Conservation (phyloP, 2,329 filamentous ascomycete genomes). For the Orbilia ellipsospora region DNA sequence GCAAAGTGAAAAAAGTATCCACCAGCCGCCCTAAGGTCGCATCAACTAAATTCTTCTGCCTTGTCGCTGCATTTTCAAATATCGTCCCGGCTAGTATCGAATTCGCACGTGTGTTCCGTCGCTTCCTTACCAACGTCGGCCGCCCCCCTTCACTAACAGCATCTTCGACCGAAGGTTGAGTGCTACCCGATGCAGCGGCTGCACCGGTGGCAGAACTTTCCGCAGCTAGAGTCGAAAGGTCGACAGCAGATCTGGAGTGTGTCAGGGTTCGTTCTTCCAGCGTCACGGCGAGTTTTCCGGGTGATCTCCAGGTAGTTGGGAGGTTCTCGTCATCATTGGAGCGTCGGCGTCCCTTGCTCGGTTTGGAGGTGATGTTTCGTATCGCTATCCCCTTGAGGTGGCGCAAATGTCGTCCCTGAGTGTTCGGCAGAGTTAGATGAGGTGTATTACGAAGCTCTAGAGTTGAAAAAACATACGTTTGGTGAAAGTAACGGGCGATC, state of each 20-base stretch:
- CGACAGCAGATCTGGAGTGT: constrained; percentile 55
- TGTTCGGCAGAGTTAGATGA: neutral
- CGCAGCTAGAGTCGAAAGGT: constrained; percentile 42
- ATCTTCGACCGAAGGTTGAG: constrained; percentile 25
- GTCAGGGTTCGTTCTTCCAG: constrained; percentile 40
- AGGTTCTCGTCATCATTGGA: constrained; percentile 58
- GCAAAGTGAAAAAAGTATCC: constrained; percentile 74
- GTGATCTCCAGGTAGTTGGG: constrained; percentile 55
- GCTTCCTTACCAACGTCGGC: constrained; percentile 36
- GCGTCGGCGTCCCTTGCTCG: constrained; percentile 33
- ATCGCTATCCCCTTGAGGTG: constrained; percentile 57
- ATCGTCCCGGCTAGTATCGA: constrained; percentile 48
- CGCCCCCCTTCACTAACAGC: constrained; percentile 41
- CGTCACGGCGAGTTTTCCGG: constrained; percentile 41
- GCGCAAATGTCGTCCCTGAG: constrained; percentile 57
- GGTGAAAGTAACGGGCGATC: constrained; percentile 56
- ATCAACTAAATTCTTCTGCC: constrained; percentile 71
- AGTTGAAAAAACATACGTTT: constrained; percentile 45
- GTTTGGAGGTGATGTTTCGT: constrained; percentile 46
- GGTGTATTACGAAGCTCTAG: neutral
- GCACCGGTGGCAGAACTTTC: constrained; percentile 29
- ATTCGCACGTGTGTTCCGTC: constrained; percentile 47
- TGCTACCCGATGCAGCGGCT: constrained; percentile 13
- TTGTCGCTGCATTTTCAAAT: constrained; percentile 65
- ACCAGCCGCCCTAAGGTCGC: constrained; percentile 70